Evolutionary conservation across 1,284 basidiomycete species (phyloP), one percentile per base, ranked within the genome.

Genomic region (Trichosporon inkin): DNA sequence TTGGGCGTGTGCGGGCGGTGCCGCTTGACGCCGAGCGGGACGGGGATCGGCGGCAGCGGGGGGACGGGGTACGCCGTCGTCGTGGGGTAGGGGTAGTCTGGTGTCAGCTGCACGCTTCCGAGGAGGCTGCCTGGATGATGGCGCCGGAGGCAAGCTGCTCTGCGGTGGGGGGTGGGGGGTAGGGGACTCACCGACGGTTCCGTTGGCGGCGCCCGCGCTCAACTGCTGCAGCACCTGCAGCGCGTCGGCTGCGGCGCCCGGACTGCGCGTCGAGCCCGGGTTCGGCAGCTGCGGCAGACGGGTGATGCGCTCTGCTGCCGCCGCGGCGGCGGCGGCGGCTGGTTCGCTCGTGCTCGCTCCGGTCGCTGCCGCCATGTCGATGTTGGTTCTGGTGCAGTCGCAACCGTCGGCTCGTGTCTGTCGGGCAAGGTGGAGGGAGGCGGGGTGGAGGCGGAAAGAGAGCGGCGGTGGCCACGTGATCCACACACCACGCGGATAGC

Each of bases 61-160:
- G 63, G 63, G 7, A 64, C 58, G 7, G 63, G 63, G 17, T 62
- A 64, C n/a, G 59, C 53, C 1, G 38, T 20, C 11, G 34, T 62
- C 4, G 58, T 57, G 13, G 63, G 63, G 36, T 64, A 64, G 4
- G 63, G 63, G 39, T 58, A 64, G 20, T 64, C 63, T 64, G 58
- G 4, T 5, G 52, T 38, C 37, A 47, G 53, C 17, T 40, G 10
- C n/a, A 6, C 20, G 32, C 16, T 2, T 5, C 5, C n/a, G n/a
- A n/a, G n/a, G n/a, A n/a, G n/a, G n/a, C n/a, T n/a, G n/a, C n/a
- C n/a, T n/a, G n/a, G n/a, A n/a, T n/a, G n/a, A n/a, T n/a, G n/a
- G n/a, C n/a, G n/a, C n/a, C n/a, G n/a, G n/a, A n/a, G n/a, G n/a
- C n/a, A n/a, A n/a, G n/a, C n/a, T n/a, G n/a, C n/a, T n/a, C n/a